Base-by-base conservation (phyloP, 2,329 filamentous ascomycete species). In the Clonostachys sp. region DNA sequence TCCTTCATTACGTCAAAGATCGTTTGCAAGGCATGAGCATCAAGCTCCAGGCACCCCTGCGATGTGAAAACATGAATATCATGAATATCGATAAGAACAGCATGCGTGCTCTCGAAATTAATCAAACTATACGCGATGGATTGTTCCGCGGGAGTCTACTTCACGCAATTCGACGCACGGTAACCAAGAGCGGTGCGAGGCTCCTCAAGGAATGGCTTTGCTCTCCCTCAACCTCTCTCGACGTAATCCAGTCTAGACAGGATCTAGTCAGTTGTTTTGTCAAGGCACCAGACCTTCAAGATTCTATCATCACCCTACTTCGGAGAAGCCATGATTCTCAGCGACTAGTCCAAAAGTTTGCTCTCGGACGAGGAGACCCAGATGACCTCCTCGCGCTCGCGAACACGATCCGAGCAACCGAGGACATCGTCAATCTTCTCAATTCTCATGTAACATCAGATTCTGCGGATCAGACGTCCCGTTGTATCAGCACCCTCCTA, bases 11-110 rank as follows among this genome's bases (percentile, higher is more conserved):
- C 64, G 86, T 96, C 46, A 80, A 83, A 50, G 81, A 86, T 55
- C 84, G 90, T 45, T 72, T 97, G 16, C 87, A 87, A 57, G 89
- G 89, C 16, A 72, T 85, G 46, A 84, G 81, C 58, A 83, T 95
- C 70, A 90, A 88, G 63, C 76, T 99, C 39, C 91, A 95, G 62
- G 84, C 89, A 41, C 94, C 94, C 3, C 71, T 85, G 35, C 85
- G 89, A 50, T 81, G 89, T 55, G 82, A 87, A 54, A 77, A 81
- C 45, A 75, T 88, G 59, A 82, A 95, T 51, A 83, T 87, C 53
- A 94, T 99, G 89, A 79, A 73, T 45, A 95, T 99, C 55, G 94
- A 99, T 69, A 91, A 87, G 61, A 95, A 91, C 60, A 96, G 87
- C 54, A 78, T 99, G 68, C 81, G 89, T 50, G 89, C 91, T 2